These are phyloP conservation scores for Trypethelium eluteriae DNA, from an alignment of 495 filamentous ascomycete genomes.

Conservation along the genomic window DNA sequence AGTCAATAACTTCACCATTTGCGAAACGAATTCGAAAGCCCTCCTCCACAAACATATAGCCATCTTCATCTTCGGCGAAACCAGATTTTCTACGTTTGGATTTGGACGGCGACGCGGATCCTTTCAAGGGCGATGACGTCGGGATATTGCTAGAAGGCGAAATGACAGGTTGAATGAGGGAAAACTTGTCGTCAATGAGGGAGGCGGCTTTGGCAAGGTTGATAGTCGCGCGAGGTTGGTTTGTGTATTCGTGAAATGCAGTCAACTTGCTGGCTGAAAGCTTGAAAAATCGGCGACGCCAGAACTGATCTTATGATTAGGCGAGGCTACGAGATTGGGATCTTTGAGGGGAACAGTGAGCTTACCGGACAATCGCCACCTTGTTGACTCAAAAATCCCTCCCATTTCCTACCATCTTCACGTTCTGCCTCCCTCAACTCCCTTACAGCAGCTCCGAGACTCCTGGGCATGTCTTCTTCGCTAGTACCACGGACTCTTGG, in stretches of 20 bases:
- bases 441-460: conserved; percentile 87
- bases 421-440: conserved; percentile 70
- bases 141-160: conserved; percentile 7
- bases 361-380: conserved; percentile 96
- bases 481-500: conserved; percentile 81
- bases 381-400: conserved; percentile 89
- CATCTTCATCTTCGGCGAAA: conserved; percentile 96
- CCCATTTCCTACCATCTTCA: conserved; percentile 62
- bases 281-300: conserved; percentile 96
- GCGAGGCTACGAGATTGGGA: background rate
- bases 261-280: conserved; percentile 84
- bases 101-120: conserved; percentile 50
- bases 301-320: conserved; percentile 57
- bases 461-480: conserved; percentile 97
- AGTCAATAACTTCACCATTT: conserved; percentile 96
- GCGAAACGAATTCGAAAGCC: conserved; percentile 97
- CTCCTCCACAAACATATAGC: conserved; percentile 99
- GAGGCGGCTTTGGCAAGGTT: conserved; percentile 90
- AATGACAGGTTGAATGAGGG: conserved; percentile 53
- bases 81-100: conserved; percentile 79
- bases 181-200: conserved; percentile 84
- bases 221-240: conserved; percentile 92
- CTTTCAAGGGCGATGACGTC: conserved; percentile 37
- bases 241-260: conserved; percentile 90
- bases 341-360: conserved; percentile 25